phyloP scores from a whole-genome alignment of 257 asterid species.

The Scutellaria galericulata region DNA sequence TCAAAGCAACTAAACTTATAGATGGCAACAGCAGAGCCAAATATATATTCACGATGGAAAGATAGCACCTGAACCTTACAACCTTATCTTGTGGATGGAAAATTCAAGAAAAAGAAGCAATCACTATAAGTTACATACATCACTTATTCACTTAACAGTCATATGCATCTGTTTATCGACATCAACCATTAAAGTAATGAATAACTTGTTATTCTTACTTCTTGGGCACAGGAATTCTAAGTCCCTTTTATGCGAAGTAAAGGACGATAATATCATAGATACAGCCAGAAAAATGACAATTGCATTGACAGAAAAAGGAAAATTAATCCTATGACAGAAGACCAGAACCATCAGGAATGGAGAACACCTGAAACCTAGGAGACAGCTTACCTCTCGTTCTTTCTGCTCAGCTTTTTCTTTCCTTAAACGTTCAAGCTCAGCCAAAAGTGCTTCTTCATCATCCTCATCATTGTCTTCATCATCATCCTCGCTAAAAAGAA shows the following conservation, averaged over 20 bases:
- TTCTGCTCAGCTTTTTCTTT: slow-evolving; percentile 92
- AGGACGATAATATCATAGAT: not conserved
- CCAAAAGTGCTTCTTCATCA: slow-evolving; percentile 90
- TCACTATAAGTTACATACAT: not conserved
- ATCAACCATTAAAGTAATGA: not conserved
- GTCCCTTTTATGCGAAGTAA: not conserved
- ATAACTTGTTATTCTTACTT: not conserved
- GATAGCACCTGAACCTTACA: too few species aligned
- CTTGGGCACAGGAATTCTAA: too few species aligned
- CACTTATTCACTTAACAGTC: not conserved
- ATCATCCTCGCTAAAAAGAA: slow-evolving; percentile 50
- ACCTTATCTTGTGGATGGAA: not conserved
- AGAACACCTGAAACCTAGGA: not conserved
- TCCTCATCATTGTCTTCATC: slow-evolving; percentile 74
- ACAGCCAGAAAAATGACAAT: not conserved
- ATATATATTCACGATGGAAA: too few species aligned
- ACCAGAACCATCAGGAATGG: not conserved
- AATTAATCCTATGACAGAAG: not conserved
- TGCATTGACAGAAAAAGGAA: not conserved
- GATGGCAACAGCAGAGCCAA: not conserved
- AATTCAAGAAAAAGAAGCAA: not conserved
- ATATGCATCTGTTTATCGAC: not conserved
- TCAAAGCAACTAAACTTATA: slow-evolving; percentile 13
- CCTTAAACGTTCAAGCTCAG: slow-evolving; percentile 89
- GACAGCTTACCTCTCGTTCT: slow-evolving; percentile 66